Percentiles rank a stretch among this genome's conserved stretches.
Conservation (phyloP, 805 yeast genomes). For the Saccharomycopsis sp. region DNA sequence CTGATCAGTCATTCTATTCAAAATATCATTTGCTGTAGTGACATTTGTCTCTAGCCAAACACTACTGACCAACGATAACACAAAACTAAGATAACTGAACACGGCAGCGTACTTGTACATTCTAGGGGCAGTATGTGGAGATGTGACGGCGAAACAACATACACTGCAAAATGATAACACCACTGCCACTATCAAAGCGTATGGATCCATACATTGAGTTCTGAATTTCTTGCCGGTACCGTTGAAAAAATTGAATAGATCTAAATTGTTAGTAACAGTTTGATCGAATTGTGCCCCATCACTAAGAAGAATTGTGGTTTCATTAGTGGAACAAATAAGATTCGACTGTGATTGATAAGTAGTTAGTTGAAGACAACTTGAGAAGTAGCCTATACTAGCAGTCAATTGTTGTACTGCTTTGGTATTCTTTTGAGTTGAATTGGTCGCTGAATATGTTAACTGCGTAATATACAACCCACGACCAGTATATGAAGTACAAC, state of each 20-base stretch:
- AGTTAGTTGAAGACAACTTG: constrained; percentile 14
- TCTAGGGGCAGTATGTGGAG: constrained; percentile 7
- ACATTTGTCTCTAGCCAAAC: constrained; percentile 21
- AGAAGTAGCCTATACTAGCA: constrained; percentile 18
- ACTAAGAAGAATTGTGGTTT: constrained; percentile 15
- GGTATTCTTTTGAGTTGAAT: constrained; percentile 5
- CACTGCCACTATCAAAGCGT: constrained; percentile 17
- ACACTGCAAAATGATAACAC: constrained; percentile 15
- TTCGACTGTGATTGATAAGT: constrained; percentile 2
- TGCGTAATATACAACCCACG: constrained; percentile 13
- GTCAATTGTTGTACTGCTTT: constrained; percentile 12
- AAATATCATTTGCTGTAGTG: constrained; percentile 17
- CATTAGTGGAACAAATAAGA: constrained; percentile 16
- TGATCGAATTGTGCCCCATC: constrained; percentile 14
- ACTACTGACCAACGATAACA: constrained; percentile 14
- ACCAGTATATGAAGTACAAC: constrained; percentile 15
- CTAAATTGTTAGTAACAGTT: constrained; percentile 5
- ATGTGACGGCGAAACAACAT: constrained; percentile 17
- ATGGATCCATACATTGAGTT: constrained; percentile 19
- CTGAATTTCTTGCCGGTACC: constrained; percentile 21
- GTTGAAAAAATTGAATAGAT: constrained; percentile 20
- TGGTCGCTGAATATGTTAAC: constrained; percentile 14
- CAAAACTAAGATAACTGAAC: constrained; percentile 16
- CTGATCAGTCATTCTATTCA: constrained; percentile 20
- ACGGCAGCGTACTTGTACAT: constrained; percentile 18